A percentile compares a stretch with the other conserved stretches of the same genome.
Conservation (phyloP, 2,329 filamentous ascomycete species). For the Albifimbria verrucaria region DNA sequence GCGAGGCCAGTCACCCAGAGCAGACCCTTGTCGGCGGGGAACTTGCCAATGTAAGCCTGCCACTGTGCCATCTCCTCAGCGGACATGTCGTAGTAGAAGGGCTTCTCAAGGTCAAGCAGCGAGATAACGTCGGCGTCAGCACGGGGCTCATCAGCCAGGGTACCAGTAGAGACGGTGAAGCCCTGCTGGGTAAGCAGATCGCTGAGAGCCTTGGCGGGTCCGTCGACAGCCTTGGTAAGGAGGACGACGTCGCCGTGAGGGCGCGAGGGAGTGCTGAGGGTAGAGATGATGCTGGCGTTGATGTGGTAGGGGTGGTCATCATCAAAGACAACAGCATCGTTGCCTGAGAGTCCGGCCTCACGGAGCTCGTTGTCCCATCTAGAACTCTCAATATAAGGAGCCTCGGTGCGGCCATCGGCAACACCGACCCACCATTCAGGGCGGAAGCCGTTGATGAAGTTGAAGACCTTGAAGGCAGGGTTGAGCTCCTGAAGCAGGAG, state of each 20-base stretch:
- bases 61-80: constrained; percentile 11
- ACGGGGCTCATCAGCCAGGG: constrained; percentile 12
- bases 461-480: constrained; percentile 18
- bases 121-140: constrained; percentile 22
- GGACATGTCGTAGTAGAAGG: constrained; percentile 22
- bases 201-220: not conserved
- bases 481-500: constrained; percentile 26
- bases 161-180: constrained; percentile 11
- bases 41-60: constrained; percentile 4
- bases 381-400: constrained; percentile 19
- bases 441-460: constrained; percentile 23
- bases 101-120: constrained; percentile 20
- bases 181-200: constrained; percentile 10
- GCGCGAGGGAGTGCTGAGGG: not conserved
- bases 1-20: constrained; percentile 28
- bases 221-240: not conserved
- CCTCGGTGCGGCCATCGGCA: constrained; percentile 20
- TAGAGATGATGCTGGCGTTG: constrained; percentile 9
- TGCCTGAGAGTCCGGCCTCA: constrained; percentile 19
- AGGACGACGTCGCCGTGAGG: not conserved
- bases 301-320: constrained; percentile 12
- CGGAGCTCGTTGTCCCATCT: constrained; percentile 25
- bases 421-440: constrained; percentile 34
- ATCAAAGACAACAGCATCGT: constrained; percentile 13
- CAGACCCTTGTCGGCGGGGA: constrained; percentile 6